phyloP scores from a whole-genome alignment of 1,284 basidiomycete genomes.

The Ustilago trichophora region DNA sequence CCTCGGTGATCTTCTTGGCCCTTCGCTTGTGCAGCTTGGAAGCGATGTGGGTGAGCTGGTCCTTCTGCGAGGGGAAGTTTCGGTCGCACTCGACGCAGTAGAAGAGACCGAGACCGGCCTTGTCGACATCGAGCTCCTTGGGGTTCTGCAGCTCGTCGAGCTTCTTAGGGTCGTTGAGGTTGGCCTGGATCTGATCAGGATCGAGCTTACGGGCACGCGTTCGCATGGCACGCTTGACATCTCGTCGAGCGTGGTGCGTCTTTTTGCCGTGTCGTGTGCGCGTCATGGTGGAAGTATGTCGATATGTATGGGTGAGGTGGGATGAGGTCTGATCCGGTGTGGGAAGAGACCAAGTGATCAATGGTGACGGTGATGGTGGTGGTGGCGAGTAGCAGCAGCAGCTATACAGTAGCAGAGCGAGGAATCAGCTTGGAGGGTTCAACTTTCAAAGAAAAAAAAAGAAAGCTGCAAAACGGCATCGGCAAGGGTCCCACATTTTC shows the following conservation, averaged over 20 bases:
- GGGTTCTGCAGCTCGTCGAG: constrained; percentile 57
- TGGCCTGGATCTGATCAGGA: constrained; percentile 62
- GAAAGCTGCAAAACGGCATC: too few species aligned
- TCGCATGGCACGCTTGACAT: constrained; percentile 62
- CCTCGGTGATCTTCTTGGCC: constrained; percentile 60
- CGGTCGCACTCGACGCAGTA: constrained; percentile 66
- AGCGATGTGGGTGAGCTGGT: constrained; percentile 57
- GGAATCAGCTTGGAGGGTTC: too few species aligned
- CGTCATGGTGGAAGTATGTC: constrained; percentile 47
- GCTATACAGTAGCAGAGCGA: too few species aligned
- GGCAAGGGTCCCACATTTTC: too few species aligned
- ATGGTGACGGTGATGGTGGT: constrained; percentile 1
- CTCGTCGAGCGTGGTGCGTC: constrained; percentile 63
- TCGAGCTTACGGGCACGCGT: constrained; percentile 65
- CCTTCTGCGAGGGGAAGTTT: constrained; percentile 59
- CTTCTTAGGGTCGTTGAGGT: constrained; percentile 54
- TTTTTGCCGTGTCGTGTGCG: constrained; percentile 62
- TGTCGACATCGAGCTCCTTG: constrained; percentile 60
- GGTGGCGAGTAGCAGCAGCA: too few species aligned
- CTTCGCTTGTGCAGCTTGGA: constrained; percentile 64
- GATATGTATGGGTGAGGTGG: not conserved
- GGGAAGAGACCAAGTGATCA: not conserved
- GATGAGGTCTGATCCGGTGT: not conserved
- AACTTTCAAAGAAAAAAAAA: too few species aligned
- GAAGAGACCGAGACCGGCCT: constrained; percentile 65